Percentiles rank a stretch among this genome's conserved stretches.
phyloP scores from a whole-genome alignment of 352 stramenopile genomes.

The Phytophthora colocasiae region DNA sequence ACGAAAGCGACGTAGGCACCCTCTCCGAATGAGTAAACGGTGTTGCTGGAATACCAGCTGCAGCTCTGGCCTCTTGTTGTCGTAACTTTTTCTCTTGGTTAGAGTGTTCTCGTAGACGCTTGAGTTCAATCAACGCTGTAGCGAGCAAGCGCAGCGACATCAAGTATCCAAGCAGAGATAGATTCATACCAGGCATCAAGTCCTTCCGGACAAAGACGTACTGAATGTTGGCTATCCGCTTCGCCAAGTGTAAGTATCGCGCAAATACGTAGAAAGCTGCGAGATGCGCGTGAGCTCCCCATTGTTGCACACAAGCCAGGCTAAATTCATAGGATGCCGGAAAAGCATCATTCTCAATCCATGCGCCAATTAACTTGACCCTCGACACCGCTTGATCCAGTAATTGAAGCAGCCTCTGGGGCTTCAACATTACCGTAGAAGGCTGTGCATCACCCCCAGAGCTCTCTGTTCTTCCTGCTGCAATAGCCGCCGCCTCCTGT shows the following conservation, averaged over 20 bases:
- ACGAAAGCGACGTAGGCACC: conserved; percentile 45
- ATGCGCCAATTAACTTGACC: conserved; percentile 44
- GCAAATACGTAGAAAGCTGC: conserved; percentile 81
- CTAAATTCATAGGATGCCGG: conserved; percentile 70
- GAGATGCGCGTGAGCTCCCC: conserved; percentile 64
- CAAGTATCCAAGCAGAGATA: conserved; percentile 83
- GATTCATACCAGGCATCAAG: conserved; percentile 57
- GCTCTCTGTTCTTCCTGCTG: conserved; percentile 3
- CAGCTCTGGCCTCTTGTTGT: conserved; percentile 36
- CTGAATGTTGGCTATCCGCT: conserved; percentile 70
- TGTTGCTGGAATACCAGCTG: conserved; percentile 12
- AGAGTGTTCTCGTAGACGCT: conserved; percentile 54
- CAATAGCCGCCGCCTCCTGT: conserved; percentile 28
- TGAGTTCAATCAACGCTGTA: conserved; percentile 60
- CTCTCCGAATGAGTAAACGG: conserved; percentile 45
- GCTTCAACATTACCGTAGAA: conserved; percentile 14
- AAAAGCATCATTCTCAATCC: conserved; percentile 56
- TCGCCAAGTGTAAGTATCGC: conserved; percentile 75
- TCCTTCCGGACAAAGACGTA: conserved; percentile 85
- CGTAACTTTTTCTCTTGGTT: conserved; percentile 56
- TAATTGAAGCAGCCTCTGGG: conserved; percentile 33
- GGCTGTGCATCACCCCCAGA: conserved; percentile 2
- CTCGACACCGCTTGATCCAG: conserved; percentile 56
- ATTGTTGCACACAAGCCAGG: conserved; percentile 52
- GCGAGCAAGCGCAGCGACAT: conserved; percentile 73